Evolutionary conservation across 768 basidiomycete species (phyloP).

Genomic region (Tubosaeta sp.): DNA sequence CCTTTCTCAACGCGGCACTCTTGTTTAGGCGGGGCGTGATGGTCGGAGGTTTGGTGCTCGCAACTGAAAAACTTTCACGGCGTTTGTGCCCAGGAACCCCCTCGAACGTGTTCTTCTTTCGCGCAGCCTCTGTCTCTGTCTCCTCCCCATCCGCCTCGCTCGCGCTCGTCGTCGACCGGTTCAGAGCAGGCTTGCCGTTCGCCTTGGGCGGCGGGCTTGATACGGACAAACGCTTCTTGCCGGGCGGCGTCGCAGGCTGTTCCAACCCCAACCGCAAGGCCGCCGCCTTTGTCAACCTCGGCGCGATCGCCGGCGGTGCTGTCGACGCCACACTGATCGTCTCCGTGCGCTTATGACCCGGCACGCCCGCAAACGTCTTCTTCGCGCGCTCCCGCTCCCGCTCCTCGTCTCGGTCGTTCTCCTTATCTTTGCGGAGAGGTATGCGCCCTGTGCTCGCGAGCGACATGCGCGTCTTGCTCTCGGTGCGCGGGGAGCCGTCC

Average conservation of each 20-base stretch:
- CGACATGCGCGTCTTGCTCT: constrained; percentile 28
- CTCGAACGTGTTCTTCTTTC: constrained; percentile 54
- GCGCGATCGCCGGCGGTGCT: constrained; percentile 64
- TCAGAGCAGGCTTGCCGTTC: constrained; percentile 9
- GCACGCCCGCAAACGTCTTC: constrained; percentile 71
- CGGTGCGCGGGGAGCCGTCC: constrained; percentile 28
- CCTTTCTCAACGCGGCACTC: constrained; percentile 43
- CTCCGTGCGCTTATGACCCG: constrained; percentile 72
- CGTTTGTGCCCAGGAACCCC: constrained; percentile 86
- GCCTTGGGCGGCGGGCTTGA: constrained; percentile 17
- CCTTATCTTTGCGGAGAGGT: constrained; percentile 29
- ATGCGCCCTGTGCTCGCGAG: constrained; percentile 32
- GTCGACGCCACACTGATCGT: constrained; percentile 72
- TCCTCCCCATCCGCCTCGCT: constrained; percentile 29
- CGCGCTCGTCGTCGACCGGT: constrained; percentile 14
- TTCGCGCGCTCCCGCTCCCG: constrained; percentile 57
- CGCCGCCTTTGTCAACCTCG: constrained; percentile 74
- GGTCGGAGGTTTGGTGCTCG: constrained; percentile 42
- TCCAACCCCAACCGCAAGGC: constrained; percentile 60
- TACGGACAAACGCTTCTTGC: constrained; percentile 35
- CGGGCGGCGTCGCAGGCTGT: constrained; percentile 35
- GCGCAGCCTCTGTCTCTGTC: constrained; percentile 22
- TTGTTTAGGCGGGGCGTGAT: constrained; percentile 43
- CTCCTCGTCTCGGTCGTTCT: constrained; percentile 44
- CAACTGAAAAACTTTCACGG: constrained; percentile 67